Base-by-base conservation (phyloP, 2,329 filamentous ascomycete species). In the Paracoccidioides brasiliensis region DNA sequence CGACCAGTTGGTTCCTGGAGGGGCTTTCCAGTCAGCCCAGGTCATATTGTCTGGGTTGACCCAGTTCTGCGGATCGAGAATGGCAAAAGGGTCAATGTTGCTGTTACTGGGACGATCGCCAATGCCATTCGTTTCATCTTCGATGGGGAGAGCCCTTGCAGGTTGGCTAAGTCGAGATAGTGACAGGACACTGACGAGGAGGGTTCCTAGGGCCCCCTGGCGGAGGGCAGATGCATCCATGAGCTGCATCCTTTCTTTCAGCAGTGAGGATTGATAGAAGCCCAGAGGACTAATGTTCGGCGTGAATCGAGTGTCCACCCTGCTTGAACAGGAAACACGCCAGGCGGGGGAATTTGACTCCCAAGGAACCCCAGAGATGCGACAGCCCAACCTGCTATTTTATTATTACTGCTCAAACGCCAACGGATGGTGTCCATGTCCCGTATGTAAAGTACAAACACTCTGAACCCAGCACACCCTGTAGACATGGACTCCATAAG, bases 41-140 rank as follows among this genome's bases (percentile, higher is more conserved):
- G 57, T 60, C 59, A 60, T 60, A 43, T 60, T 58, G 15, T 59
- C 59, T 1, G 59, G 59, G 38, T 60, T 59, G 49, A 60, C 56
- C 59, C 59, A 59, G 35, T 59, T 59, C 37, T 60, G 59, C 7
- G 55, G 57, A 53, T 60, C 59, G 4, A 60, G 56, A 9, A 60
- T 50, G 22, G 57, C 57, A 32, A 60, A 60, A 10, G 59, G 59
- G 9, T 59, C 59, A 45, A 51, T 42, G n/a, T 1, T 14, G 5
- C 8, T 32, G 28, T 32, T 22, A 45, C 32, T 32, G 28, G 22
- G 22, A 22, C 30, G 9, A 56, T 30, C 9, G 15, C 52, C 41
- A 45, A 41, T 46, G 33, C 4, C 37, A 14, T 14, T 14, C 4
- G 15, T 28, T 15, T 55, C 48, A 44, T 35, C 44, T 28, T 32